phyloP scores from a whole-genome alignment of 2,329 filamentous ascomycete genomes.

The Pestalotiopsis sp. region DNA sequence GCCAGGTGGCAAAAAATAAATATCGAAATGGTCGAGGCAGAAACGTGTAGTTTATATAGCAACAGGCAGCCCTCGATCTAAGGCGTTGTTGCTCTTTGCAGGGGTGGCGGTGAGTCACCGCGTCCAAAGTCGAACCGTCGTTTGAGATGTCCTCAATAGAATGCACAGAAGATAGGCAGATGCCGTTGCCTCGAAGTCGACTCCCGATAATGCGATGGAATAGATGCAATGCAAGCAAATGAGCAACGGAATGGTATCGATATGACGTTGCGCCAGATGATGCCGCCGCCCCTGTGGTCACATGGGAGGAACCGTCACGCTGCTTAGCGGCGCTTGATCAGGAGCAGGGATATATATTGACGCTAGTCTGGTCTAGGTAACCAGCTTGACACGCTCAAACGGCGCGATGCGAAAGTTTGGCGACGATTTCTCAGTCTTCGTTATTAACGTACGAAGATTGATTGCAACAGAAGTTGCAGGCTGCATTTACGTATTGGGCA shows the following conservation, averaged over 20 bases:
- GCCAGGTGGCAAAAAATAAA: slow-evolving; percentile 11
- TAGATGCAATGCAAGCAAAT: neutral
- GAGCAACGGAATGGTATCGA: neutral
- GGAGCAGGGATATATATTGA: neutral
- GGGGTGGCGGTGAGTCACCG: slow-evolving; percentile 7
- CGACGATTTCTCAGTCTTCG: neutral
- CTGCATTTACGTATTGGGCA: neutral
- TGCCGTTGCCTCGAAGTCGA: neutral
- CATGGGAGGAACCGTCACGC: slow-evolving; percentile 5
- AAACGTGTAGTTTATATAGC: slow-evolving; percentile 9
- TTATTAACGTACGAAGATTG: neutral
- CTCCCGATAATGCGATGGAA: neutral
- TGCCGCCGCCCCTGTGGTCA: slow-evolving; percentile 8
- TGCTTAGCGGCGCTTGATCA: neutral
- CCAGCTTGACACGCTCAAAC: slow-evolving; percentile 13
- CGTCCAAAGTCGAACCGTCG: neutral
- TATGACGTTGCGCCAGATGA: slow-evolving; percentile 9
- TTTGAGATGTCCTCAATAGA: neutral
- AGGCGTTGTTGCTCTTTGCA: neutral
- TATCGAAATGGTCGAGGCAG: slow-evolving; percentile 1
- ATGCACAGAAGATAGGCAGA: slow-evolving; percentile 9
- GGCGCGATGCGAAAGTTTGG: neutral
- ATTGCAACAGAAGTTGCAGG: neutral
- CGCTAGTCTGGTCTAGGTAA: slow-evolving; percentile 12
- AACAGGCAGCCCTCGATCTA: slow-evolving; percentile 6